phyloP scores from a whole-genome alignment of 1,284 basidiomycete genomes.

The Termitomyces sp. region DNA sequence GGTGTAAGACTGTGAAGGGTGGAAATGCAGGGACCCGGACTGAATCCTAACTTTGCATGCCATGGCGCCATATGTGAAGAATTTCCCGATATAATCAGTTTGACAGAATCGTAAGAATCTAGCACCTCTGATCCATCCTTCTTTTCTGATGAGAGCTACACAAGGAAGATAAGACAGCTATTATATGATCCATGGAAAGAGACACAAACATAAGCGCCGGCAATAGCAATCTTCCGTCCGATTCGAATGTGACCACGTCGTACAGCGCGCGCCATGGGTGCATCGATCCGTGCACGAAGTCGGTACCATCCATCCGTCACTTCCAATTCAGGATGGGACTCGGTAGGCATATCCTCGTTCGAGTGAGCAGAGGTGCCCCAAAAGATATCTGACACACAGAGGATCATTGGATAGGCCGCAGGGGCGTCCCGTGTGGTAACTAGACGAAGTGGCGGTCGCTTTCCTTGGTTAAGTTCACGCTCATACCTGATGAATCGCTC shows the following conservation, averaged over 20 bases:
- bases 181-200: neutral
- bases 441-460: constrained; percentile 75
- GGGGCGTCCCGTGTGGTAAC: constrained; percentile 76
- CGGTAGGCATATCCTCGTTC: constrained; percentile 36
- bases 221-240: constrained; percentile 81
- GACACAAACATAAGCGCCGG: constrained; percentile 69
- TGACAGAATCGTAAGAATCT: constrained; percentile 69
- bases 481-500: constrained; percentile 65
- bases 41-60: constrained; percentile 85
- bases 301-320: constrained; percentile 97
- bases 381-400: constrained; percentile 76
- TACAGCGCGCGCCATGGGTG: constrained; percentile 67
- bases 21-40: constrained; percentile 57
- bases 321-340: constrained; percentile 60
- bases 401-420: constrained; percentile 70
- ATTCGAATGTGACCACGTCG: constrained; percentile 60
- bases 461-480: constrained; percentile 75
- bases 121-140: constrained; percentile 82
- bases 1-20: constrained; percentile 75
- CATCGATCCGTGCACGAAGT: constrained; percentile 74
- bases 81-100: constrained; percentile 76
- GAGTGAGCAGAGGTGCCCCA: constrained; percentile 38
- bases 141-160: constrained; percentile 62
- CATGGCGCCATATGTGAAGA: constrained; percentile 82
- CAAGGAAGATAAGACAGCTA: neutral